A percentile compares a stretch with the other conserved stretches of the same genome.
Evolutionary conservation across 306 rosid genomes (phyloP).

Genomic region (Malus orientalis): DNA sequence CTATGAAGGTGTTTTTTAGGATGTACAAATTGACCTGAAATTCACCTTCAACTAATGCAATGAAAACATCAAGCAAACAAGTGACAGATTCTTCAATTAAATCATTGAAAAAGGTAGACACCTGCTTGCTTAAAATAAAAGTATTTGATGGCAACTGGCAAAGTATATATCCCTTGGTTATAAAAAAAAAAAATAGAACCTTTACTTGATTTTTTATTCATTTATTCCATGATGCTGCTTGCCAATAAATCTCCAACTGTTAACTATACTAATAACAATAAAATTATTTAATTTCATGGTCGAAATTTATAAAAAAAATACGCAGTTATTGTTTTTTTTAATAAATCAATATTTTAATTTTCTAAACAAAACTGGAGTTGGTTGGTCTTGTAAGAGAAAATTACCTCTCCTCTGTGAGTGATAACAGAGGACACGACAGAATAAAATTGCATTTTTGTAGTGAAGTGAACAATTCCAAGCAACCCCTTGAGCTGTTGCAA

Average conservation of each 20-base stretch:
- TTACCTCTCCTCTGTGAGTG: constrained; percentile 56
- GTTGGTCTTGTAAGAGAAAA: background rate
- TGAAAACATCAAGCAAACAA: background rate
- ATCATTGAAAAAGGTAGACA: constrained; percentile 13
- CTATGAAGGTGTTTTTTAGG: no score
- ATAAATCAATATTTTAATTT: background rate
- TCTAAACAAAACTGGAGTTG: background rate
- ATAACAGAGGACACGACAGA: constrained; percentile 71
- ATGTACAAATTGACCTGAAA: background rate
- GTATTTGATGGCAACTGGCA: background rate
- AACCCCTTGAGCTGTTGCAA: constrained; percentile 87
- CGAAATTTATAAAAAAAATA: background rate
- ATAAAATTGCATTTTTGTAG: constrained; percentile 71
- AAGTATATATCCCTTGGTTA: constrained; percentile 1
- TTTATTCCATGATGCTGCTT: background rate
- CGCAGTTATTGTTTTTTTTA: no score
- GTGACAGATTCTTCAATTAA: background rate
- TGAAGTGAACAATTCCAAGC: constrained; percentile 79
- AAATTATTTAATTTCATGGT: no score
- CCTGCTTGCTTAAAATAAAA: constrained; percentile 20
- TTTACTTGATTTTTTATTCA: background rate
- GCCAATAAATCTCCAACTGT: background rate
- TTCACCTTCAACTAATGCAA: background rate
- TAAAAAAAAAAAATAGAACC: background rate
- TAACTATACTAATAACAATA: background rate